These are phyloP conservation scores for Pterulicium gracile DNA, from an alignment of 1,284 basidiomycete genomes.

Conservation along the genomic window DNA sequence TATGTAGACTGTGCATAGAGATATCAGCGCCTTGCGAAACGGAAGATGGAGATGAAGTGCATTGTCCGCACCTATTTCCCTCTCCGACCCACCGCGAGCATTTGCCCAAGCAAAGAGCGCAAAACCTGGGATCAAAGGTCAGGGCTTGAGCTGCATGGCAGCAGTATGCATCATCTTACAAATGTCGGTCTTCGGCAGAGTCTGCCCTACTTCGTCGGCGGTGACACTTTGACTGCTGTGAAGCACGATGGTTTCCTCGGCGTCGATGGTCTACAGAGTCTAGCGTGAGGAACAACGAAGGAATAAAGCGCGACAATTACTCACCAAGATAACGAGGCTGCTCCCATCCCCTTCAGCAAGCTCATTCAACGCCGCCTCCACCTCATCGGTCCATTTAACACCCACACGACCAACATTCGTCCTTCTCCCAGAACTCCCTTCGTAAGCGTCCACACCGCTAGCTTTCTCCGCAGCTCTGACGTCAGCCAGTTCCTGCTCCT, in stretches of 20 bases:
- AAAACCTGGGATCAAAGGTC: conserved; percentile 33
- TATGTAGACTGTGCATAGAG: conserved; percentile 53
- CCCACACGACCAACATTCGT: conserved; percentile 53
- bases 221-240: conserved; percentile 25
- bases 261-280: conserved; percentile 48
- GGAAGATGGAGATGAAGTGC: no score
- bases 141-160: conserved; percentile 10
- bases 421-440: conserved; percentile 42
- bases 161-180: conserved; percentile 25
- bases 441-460: conserved; percentile 34
- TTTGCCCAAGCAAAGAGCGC: conserved; percentile 69
- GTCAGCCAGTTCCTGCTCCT: conserved; percentile 73
- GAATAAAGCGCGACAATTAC: no score
- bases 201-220: conserved; percentile 31
- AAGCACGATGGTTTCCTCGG: conserved; percentile 45
- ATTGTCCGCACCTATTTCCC: conserved; percentile 42
- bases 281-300: neutral
- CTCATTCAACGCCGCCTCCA: conserved; percentile 49
- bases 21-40: neutral
- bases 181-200: conserved; percentile 44
- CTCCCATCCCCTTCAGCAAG: conserved; percentile 39
- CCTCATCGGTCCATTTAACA: conserved; percentile 53
- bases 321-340: conserved; percentile 55
- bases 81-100: conserved; percentile 25
- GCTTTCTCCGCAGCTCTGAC: conserved; percentile 63